Evolutionary conservation across 331 rosid genomes (phyloP).

Genomic region (Malus hybrid): DNA sequence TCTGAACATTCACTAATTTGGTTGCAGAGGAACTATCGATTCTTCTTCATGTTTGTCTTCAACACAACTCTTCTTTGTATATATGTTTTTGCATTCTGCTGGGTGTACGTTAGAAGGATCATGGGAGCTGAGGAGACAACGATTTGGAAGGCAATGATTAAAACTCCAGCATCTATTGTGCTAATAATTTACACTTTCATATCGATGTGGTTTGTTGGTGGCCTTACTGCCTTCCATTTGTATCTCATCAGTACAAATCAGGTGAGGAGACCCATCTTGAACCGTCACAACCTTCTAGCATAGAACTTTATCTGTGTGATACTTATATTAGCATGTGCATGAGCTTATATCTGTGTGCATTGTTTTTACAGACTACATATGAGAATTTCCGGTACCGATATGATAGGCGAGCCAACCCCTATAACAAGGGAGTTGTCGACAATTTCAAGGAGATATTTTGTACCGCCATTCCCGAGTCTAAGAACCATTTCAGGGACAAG

Average conservation of each 20-base stretch:
- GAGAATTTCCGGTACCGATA: slow-evolving; percentile 92
- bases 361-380: slow-evolving; percentile 77
- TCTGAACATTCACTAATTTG: slow-evolving; percentile 26
- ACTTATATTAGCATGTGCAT: background rate
- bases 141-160: slow-evolving; percentile 90
- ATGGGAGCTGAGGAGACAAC: slow-evolving; percentile 65
- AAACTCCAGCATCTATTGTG: slow-evolving; percentile 90
- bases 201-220: slow-evolving; percentile 99
- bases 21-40: slow-evolving; percentile 94
- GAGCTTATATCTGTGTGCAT: slow-evolving; percentile 8
- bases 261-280: slow-evolving; percentile 34
- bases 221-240: slow-evolving; percentile 93
- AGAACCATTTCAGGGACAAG: slow-evolving; percentile 74
- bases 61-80: slow-evolving; percentile 91
- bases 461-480: slow-evolving; percentile 58
- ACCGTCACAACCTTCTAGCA: background rate
- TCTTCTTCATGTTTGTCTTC: slow-evolving; percentile 99
- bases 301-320: background rate
- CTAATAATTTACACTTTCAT: slow-evolving; percentile 84
- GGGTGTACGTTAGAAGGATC: slow-evolving; percentile 85
- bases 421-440: slow-evolving; percentile 59
- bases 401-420: slow-evolving; percentile 76
- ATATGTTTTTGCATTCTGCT: slow-evolving; percentile 93
- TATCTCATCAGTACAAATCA: slow-evolving; percentile 94
- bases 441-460: slow-evolving; percentile 83